These are phyloP conservation scores for Vicia sativa DNA, from an alignment of 306 rosid species.

Conservation along the genomic window DNA sequence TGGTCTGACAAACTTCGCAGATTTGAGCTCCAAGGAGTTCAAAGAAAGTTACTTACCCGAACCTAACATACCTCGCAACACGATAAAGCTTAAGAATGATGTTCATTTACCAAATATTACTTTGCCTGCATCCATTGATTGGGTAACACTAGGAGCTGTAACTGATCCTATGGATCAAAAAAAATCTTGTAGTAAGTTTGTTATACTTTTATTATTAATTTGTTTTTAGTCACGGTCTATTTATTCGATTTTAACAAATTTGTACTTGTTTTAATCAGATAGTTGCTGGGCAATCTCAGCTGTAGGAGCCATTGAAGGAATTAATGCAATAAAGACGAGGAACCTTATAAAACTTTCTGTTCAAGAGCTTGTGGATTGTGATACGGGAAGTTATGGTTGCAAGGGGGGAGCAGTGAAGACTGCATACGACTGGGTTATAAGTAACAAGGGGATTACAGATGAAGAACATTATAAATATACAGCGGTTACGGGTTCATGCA, in stretches of 20 bases:
- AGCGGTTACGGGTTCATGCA: no score
- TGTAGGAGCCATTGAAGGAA: slow-evolving; percentile 24
- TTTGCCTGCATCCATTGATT: slow-evolving; percentile 51
- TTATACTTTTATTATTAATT: background rate
- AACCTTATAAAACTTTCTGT: background rate
- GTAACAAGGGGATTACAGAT: slow-evolving; percentile 6
- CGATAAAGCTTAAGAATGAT: slow-evolving; percentile 1
- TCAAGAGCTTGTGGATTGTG: slow-evolving; percentile 42
- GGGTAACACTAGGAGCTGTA: slow-evolving; percentile 53
- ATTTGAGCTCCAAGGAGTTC: no score
- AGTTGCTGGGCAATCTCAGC: slow-evolving; percentile 39
- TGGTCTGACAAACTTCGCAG: no score
- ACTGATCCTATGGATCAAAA: slow-evolving; percentile 52
- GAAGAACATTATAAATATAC: no score
- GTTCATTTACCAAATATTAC: slow-evolving; percentile 2
- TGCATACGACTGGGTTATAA: slow-evolving; percentile 45
- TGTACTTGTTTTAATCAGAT: background rate
- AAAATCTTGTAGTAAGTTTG: slow-evolving; percentile 43
- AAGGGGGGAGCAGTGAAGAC: slow-evolving; percentile 33
- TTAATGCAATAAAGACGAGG: slow-evolving; percentile 22
- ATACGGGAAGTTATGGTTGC: background rate
- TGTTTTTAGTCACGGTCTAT: no score
- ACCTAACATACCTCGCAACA: background rate
- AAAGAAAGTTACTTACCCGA: no score
- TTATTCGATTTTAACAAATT: no score